Evolutionary conservation across 371 early-diverging fungal genomes (phyloP), one percentile per base, ranked within the genome.

Genomic region (Capniomyces stellatus): DNA sequence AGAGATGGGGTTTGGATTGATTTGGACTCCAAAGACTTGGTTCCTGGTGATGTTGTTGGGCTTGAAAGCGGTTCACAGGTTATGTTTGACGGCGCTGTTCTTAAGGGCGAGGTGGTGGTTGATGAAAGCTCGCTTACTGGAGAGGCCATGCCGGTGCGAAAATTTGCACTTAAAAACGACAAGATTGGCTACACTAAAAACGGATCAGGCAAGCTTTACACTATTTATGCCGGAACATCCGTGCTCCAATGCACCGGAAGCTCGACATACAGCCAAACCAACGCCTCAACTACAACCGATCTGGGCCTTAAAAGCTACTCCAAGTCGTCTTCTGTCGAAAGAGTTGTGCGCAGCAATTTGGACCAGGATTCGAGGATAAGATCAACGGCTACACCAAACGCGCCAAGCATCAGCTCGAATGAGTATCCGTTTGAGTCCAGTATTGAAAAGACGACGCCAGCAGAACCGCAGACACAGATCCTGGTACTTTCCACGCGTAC

Each of bases 101-200:
- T 84, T 1, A 66, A 69, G 19, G 88, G 91, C 49, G 69, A 74
- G 46, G 71, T 76, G 13, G 75, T 89, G 22, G 75, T 80, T 2
- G 81, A 91, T 62, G 92, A 91, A 62, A 73, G 79, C 43, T 75
- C 81, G 40, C 64, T 89, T 28, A 91, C 84, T 0, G 87, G 90
- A 29, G 93, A 92, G 71, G 76, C 83, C 24, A 71, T 88, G 54
- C 91, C 91, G 0, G 76, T 91, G 31, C 78, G 82, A 49, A 90
- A 89, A 65, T 72, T 78, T 39, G 56, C 83, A 2, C 64, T 79
- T 27, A 63, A 64, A 42, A 57, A 72, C 43, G 79, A 80, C 52
- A 62, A 69, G 31, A 57, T 47, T 18, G 43, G 57, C 1, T 67
- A 71, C 44, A 63, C 68, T 8, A 55, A 60, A 49, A 50, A 57